A percentile compares a stretch with the other conserved stretches of the same genome.
These are phyloP conservation scores for Thelephora terrestris DNA, from an alignment of 1,284 basidiomycete species.

Conservation along the genomic window DNA sequence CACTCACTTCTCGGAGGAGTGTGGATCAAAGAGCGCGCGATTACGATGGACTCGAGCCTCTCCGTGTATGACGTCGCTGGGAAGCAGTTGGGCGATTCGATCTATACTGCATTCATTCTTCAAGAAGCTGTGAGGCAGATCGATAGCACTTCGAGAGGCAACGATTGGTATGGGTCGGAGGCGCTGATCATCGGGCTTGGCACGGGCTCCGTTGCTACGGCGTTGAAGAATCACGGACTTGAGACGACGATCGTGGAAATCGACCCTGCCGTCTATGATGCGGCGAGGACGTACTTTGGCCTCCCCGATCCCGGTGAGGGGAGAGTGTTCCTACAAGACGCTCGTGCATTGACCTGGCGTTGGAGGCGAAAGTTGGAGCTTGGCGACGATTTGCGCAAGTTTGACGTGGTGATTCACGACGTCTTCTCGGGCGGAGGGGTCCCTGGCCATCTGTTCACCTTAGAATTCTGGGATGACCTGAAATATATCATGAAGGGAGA, in stretches of 20 bases:
- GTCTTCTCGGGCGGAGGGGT: constrained; percentile 87
- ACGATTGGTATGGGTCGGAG: constrained; percentile 29
- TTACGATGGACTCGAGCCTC: constrained; percentile 29
- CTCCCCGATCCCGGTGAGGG: constrained; percentile 49
- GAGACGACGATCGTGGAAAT: constrained; percentile 74
- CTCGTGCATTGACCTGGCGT: constrained; percentile 49
- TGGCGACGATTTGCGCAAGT: constrained; percentile 24
- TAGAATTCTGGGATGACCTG: constrained; percentile 72
- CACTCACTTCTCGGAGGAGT: constrained; percentile 85
- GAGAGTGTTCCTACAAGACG: constrained; percentile 67
- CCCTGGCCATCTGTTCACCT: constrained; percentile 72
- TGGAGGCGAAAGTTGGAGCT: constrained; percentile 22
- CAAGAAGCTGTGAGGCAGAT: constrained; percentile 77
- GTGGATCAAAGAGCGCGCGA: constrained; percentile 57
- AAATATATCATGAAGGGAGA: constrained; percentile 55
- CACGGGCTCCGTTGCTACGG: constrained; percentile 67
- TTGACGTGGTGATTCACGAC: constrained; percentile 81
- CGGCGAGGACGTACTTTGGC: constrained; percentile 69
- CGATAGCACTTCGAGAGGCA: constrained; percentile 31
- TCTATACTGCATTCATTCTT: constrained; percentile 76
- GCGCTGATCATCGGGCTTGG: constrained; percentile 80
- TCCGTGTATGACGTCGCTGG: constrained; percentile 41
- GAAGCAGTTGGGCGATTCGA: constrained; percentile 57
- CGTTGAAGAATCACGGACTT: constrained; percentile 59
- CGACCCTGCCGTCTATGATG: constrained; percentile 80